Percentiles rank a stretch among this genome's conserved stretches.
Evolutionary conservation across 805 yeast genomes (phyloP).

Genomic region (Grigorovia jiainica): DNA sequence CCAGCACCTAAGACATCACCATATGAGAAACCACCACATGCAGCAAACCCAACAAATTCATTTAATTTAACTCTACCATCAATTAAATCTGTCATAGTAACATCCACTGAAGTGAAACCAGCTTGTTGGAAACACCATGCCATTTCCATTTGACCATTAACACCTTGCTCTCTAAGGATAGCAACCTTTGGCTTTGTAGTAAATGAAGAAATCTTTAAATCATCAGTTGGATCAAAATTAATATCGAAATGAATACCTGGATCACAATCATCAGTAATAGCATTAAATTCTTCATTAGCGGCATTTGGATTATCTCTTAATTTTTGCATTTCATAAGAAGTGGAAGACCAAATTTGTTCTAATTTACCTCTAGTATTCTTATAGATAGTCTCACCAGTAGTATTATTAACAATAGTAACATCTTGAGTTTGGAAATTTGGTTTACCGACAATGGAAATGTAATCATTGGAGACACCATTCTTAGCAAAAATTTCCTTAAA

Average conservation of each 20-base stretch:
- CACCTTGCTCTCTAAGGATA: conserved; percentile 95
- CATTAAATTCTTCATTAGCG: conserved; percentile 75
- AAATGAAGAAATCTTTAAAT: conserved; percentile 31
- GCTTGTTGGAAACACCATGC: conserved; percentile 94
- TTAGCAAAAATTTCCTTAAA: conserved; percentile 48
- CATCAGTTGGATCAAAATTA: conserved; percentile 53
- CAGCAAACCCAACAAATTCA: conserved; percentile 87
- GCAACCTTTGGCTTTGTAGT: conserved; percentile 74
- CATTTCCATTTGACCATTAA: conserved; percentile 96
- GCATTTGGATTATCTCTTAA: conserved; percentile 89
- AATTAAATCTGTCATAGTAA: conserved; percentile 90
- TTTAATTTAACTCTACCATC: conserved; percentile 61
- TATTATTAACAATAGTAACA: conserved; percentile 35
- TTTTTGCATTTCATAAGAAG: conserved; percentile 83
- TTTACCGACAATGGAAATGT: conserved; percentile 56
- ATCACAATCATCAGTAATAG: conserved; percentile 68
- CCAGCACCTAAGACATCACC: conserved; percentile 99
- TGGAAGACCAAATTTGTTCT: conserved; percentile 78
- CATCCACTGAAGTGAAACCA: conserved; percentile 89
- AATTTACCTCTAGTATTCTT: conserved; percentile 54
- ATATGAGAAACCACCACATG: conserved; percentile 98
- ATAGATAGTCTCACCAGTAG: conserved; percentile 30
- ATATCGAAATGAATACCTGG: conserved; percentile 84
- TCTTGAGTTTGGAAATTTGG: conserved; percentile 48
- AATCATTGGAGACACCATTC: conserved; percentile 48